Conservation (phyloP, 306 rosid species). For the Prunus padus region DNA sequence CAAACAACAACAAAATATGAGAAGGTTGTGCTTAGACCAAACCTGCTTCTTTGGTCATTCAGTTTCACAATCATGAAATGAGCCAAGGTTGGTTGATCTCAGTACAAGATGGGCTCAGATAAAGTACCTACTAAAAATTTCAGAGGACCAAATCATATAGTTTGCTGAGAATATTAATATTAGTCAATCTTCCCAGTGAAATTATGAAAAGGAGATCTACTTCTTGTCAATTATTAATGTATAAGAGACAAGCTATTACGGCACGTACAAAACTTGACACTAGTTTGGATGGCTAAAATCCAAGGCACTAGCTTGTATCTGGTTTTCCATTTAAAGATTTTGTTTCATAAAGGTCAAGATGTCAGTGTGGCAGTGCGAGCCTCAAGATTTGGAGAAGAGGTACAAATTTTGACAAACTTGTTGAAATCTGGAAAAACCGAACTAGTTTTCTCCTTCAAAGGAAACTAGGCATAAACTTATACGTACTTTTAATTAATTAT, state of each 20-base stretch:
- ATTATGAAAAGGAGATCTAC: background rate
- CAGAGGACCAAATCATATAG: background rate
- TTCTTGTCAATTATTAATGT: background rate
- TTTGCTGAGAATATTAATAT: background rate
- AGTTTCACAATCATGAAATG: background rate
- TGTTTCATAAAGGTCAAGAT: background rate
- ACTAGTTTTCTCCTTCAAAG: background rate
- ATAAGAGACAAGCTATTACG: background rate
- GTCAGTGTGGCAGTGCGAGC: background rate
- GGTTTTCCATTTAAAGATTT: background rate
- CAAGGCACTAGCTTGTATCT: background rate
- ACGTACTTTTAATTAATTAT: background rate
- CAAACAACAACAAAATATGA: no score
- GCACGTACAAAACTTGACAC: background rate
- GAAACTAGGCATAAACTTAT: background rate
- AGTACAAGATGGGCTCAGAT: background rate
- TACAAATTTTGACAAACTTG: background rate
- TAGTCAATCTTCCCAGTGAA: background rate
- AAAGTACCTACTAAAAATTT: background rate
- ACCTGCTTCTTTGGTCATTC: conserved; percentile 5
- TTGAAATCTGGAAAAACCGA: background rate
- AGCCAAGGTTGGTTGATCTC: background rate
- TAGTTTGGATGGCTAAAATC: background rate
- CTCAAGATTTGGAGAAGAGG: background rate
- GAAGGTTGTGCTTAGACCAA: no score